Conservation (phyloP, 345 rosid genomes). For the Eucalyptus erythrocorys region DNA sequence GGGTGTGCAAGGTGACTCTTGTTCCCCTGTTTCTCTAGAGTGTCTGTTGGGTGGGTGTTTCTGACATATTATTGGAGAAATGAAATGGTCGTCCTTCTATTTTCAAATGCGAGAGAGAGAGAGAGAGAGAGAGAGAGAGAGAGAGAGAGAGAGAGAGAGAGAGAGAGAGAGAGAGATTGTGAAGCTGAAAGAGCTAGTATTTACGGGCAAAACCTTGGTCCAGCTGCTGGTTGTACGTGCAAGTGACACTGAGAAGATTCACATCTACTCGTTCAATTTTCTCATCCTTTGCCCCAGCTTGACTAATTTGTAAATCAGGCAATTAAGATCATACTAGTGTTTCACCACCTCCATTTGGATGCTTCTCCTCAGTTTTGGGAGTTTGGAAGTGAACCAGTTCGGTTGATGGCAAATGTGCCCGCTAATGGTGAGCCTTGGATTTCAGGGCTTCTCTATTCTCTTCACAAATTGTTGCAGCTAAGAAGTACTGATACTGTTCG, state of each 20-base stretch:
- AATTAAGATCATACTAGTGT: too few species aligned
- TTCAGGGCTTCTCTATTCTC: too few species aligned
- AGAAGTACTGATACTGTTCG: fast-evolving
- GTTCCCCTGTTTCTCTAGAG: neutral
- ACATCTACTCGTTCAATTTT: neutral
- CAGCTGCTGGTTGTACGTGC: neutral
- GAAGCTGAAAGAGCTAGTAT: neutral
- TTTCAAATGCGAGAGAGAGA: neutral
- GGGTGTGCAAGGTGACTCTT: neutral
- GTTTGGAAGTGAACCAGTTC: too few species aligned
- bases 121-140: neutral
- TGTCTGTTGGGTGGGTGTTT: neutral
- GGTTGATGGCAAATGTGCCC: too few species aligned
- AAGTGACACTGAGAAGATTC: neutral
- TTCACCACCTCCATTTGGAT: too few species aligned
- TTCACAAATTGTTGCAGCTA: too few species aligned
- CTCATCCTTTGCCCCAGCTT: neutral
- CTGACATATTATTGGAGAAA: neutral
- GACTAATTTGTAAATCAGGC: neutral
- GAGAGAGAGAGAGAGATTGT: neutral
- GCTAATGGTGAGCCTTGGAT: too few species aligned
- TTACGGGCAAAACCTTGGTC: too few species aligned
- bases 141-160: neutral
- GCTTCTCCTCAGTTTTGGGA: too few species aligned
- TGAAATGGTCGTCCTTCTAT: neutral